A percentile compares a stretch with the other conserved stretches of the same genome.
Conservation (phyloP, 2,329 filamentous ascomycete species). For the Chaetomiaceae sp. region DNA sequence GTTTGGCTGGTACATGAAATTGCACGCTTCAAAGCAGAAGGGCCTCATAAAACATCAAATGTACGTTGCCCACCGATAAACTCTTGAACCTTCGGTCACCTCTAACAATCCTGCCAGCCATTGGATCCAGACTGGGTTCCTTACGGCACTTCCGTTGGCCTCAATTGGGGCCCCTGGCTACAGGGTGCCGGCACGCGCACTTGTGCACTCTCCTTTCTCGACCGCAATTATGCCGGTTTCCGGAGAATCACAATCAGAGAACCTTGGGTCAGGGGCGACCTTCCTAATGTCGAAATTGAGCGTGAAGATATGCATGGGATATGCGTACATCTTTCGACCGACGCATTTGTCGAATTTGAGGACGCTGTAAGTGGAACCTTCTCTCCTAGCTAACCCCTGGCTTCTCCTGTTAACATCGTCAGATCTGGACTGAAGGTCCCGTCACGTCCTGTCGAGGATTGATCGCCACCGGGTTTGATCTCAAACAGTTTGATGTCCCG, state of each 20-base stretch:
- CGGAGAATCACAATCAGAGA: constrained; percentile 42
- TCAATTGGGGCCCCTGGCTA: constrained; percentile 54
- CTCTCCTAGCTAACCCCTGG: not conserved
- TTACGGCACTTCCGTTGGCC: constrained; percentile 45
- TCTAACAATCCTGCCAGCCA: constrained; percentile 12
- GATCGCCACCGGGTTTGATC: constrained; percentile 48
- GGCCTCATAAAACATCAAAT: constrained; percentile 39
- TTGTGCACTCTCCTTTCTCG: constrained; percentile 48
- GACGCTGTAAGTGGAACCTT: constrained; percentile 39
- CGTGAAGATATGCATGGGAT: constrained; percentile 42
- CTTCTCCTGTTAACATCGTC: not conserved
- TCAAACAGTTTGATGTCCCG: constrained; percentile 48
- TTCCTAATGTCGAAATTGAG: constrained; percentile 39
- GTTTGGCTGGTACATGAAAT: constrained; percentile 51
- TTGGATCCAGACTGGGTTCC: constrained; percentile 48
- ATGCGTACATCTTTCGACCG: constrained; percentile 47
- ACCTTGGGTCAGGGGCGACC: constrained; percentile 33
- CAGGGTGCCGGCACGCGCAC: constrained; percentile 33
- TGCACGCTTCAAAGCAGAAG: constrained; percentile 44
- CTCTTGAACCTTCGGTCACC: not conserved
- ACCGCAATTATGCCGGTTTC: constrained; percentile 52
- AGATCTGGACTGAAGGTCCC: constrained; percentile 42
- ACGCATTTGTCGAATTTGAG: constrained; percentile 55
- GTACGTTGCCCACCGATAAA: constrained; percentile 28
- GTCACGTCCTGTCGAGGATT: constrained; percentile 47